Evolutionary conservation across 441 rosid genomes (phyloP), one percentile per base, ranked within the genome.

Genomic region (Jatropha multifida): DNA sequence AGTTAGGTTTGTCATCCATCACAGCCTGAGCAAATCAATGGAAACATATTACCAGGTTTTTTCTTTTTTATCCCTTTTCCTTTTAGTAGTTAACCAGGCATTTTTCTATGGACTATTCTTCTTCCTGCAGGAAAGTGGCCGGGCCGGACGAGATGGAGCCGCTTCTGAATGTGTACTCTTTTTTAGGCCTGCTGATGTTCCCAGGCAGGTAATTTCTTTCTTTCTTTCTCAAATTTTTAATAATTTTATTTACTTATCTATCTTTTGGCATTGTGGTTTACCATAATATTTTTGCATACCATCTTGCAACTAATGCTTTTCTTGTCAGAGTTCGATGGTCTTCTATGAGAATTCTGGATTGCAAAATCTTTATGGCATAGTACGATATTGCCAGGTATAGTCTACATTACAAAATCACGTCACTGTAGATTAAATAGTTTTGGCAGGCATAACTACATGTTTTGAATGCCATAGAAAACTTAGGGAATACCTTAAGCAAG

Each of bases 1-100:
- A 96, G 98, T 96, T 84, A 92, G 99, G 92, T 96, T 96, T 87
- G 98, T 94, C 90, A 88, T 96, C 82, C 99, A 96, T 87, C 99
- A 96, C 85, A 96, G 98, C 87, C 84, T 96, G 83, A 96, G 99
- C 84, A 96, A 93, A 89, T 94, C 99, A 60, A 88, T 94, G 98
- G 99, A 96, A 81, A 96, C 99, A 67, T 96, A 96, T 85, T 96
- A 96, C 81, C 99, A 94, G 98, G 99, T 93, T 77, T 66, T 62
- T 64, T 18, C 9, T 17, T 15, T 32, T 32, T 49, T 64, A 20
- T 27, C 42, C n/a, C n/a, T 20, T 11, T 23, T 49, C 12, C 55
- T 77, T 74, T 76, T 76, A 49, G 75, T 76, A 52, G 61, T 60
- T 72, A 70, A 77, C 48, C 75, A 46, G 63, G 66, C 61, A 61